Base-by-base conservation (phyloP, 768 basidiomycete genomes). In the Macrolepiota albuminosa region DNA sequence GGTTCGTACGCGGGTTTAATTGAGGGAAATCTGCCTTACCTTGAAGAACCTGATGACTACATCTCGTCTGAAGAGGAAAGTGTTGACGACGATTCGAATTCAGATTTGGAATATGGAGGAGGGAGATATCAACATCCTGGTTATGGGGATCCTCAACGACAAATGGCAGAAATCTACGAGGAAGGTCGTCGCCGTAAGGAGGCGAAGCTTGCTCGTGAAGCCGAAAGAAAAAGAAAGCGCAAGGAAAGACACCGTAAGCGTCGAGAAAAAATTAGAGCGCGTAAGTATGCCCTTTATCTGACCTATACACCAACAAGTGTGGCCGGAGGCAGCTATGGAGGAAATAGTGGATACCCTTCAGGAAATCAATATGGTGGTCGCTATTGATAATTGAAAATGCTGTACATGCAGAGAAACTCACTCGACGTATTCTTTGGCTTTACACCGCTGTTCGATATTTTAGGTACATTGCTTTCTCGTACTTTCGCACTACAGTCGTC, bases 201-300 rank as follows among this genome's bases (percentile, higher is more conserved):
- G 66, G 78, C 76, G 59, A 67, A 65, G 54, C 36, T 58, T 43
- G 56, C 59, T 52, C 63, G 59, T 40, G 79, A 79, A 62, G 81
- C 80, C 2, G 88, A 89, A 67, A 84, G 80, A 71, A 86, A 77
- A 72, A 78, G 80, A 64, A 81, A 81, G 62, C 78, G 78, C 63
- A 85, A 78, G 73, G 87, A 89, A 68, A 88, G 81, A 79, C 87
- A 83, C 68, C 73, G 79, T 50, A 81, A 80, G 67, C 79, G 75
- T 66, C 84, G 81, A 69, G 82, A 80, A 45, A 85, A 78, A 67
- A 83, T 83, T 59, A 79, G 78, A 43, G 85, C 84, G 64, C 86
- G 80, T 71, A 79, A 77, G 57, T 92, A 89, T 68, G 66, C 82
- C 2, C 70, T 92, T 40, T 91, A 85, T 68, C 65, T 91, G 54